Evolutionary conservation across 2,329 filamentous ascomycete genomes (phyloP).

Genomic region (Ophiostoma piceae): DNA sequence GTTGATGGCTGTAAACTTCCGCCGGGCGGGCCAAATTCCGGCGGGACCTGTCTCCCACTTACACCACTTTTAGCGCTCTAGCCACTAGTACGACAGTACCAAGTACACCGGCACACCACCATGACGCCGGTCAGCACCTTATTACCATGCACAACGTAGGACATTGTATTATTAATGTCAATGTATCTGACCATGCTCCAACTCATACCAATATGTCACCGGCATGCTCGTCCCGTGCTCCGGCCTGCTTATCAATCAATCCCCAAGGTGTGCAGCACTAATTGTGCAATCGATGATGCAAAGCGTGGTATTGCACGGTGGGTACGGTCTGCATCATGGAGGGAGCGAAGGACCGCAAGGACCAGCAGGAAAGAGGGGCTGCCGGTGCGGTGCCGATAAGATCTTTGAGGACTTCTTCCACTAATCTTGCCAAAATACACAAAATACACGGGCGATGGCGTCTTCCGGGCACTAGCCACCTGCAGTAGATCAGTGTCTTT

Average conservation of each 20-base stretch:
- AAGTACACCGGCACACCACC: background rate
- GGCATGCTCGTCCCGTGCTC: background rate
- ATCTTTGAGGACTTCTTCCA: background rate
- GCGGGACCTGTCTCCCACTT: background rate
- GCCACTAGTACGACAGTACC: too few species aligned
- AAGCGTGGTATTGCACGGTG: background rate
- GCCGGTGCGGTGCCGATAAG: background rate
- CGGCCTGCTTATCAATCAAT: conserved; percentile 21
- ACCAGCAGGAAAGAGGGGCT: background rate
- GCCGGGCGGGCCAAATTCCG: background rate
- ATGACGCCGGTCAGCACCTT: background rate
- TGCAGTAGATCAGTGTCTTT: background rate
- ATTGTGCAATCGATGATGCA: conserved; percentile 23
- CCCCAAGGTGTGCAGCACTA: background rate
- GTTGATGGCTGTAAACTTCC: background rate
- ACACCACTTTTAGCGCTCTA: background rate
- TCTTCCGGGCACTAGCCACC: conserved; percentile 6
- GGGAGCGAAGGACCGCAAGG: background rate
- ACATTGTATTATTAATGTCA: background rate
- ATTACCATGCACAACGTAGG: too few species aligned
- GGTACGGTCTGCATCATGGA: too few species aligned
- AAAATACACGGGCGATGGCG: conserved; percentile 3
- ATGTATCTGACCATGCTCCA: background rate
- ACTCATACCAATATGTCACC: background rate
- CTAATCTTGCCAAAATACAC: background rate